These are phyloP conservation scores for Esteya vermicola DNA, from an alignment of 2,329 filamentous ascomycete species.

Conservation along the genomic window DNA sequence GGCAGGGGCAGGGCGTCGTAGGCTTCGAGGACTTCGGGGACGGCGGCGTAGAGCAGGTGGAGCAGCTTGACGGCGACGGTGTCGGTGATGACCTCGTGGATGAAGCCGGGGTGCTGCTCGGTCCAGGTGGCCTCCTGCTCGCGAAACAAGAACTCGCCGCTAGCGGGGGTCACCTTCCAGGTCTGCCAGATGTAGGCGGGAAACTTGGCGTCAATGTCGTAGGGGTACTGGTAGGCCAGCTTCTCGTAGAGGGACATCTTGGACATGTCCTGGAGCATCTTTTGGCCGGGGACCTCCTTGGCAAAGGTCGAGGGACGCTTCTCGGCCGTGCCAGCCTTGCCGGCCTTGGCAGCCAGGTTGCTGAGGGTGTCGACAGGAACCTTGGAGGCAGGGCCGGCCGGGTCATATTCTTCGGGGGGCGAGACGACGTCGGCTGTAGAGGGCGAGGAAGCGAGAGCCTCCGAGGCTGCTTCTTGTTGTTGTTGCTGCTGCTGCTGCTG, in stretches of 20 bases:
- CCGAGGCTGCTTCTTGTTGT: too few species aligned
- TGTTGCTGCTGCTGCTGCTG: not conserved
- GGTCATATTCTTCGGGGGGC: too few species aligned
- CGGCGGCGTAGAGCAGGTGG: conserved; percentile 69
- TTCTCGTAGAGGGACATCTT: conserved; percentile 63
- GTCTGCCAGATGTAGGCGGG: conserved; percentile 99
- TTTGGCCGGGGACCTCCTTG: too few species aligned
- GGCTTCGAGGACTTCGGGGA: conserved; percentile 66
- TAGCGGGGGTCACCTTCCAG: conserved; percentile 77
- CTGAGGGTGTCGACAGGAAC: too few species aligned
- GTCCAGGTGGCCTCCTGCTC: conserved; percentile 84
- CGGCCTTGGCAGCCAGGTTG: not conserved
- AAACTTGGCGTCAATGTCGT: conserved; percentile 77
- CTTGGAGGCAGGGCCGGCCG: too few species aligned
- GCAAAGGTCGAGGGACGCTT: too few species aligned
- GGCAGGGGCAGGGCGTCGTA: conserved; percentile 60
- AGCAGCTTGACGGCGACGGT: conserved; percentile 69
- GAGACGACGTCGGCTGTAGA: too few species aligned
- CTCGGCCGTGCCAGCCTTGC: conserved; percentile 6
- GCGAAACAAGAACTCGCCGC: conserved; percentile 65
- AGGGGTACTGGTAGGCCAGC: conserved; percentile 85
- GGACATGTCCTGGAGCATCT: conserved; percentile 52
- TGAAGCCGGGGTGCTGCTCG: conserved; percentile 72
- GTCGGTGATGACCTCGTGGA: conserved; percentile 96
- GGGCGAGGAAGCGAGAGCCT: too few species aligned